These are phyloP conservation scores for Ogataea naganishii DNA, from an alignment of 805 yeast species.

Conservation along the genomic window DNA sequence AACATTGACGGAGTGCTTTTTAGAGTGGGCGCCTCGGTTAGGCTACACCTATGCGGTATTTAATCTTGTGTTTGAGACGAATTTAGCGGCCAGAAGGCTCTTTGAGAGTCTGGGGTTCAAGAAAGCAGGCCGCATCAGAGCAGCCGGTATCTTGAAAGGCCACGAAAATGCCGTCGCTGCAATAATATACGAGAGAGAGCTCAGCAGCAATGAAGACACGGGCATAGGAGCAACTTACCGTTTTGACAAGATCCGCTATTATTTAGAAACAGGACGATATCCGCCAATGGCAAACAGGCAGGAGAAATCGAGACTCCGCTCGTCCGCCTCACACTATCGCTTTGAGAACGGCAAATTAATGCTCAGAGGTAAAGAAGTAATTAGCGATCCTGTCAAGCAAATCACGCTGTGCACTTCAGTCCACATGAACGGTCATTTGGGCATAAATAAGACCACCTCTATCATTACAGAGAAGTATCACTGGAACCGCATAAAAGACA, in stretches of 20 bases:
- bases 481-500: slow-evolving; percentile 86
- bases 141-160: slow-evolving; percentile 86
- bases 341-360: slow-evolving; percentile 63
- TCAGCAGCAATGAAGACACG: slow-evolving; percentile 47
- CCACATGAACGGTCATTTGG: slow-evolving; percentile 69
- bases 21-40: slow-evolving; percentile 85
- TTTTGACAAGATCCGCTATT: slow-evolving; percentile 70
- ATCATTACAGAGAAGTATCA: slow-evolving; percentile 72
- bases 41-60: slow-evolving; percentile 83
- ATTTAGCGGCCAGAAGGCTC: slow-evolving; percentile 71
- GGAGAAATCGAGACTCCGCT: slow-evolving; percentile 81
- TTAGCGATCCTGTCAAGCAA: slow-evolving; percentile 68
- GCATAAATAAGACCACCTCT: slow-evolving; percentile 82
- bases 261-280: slow-evolving; percentile 76
- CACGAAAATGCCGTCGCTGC: slow-evolving; percentile 83
- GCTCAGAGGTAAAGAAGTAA: slow-evolving; percentile 77
- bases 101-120: slow-evolving; percentile 72
- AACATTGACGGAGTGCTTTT: slow-evolving; percentile 71
- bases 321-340: slow-evolving; percentile 70
- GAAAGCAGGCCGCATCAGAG: slow-evolving; percentile 68
- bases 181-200: slow-evolving; percentile 72
- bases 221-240: slow-evolving; percentile 45
- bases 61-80: slow-evolving; percentile 83
- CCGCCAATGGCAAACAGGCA: slow-evolving; percentile 77
- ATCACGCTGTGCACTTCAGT: slow-evolving; percentile 61